phyloP scores from a whole-genome alignment of 1,284 basidiomycete species.

The Tylopilus sp. region DNA sequence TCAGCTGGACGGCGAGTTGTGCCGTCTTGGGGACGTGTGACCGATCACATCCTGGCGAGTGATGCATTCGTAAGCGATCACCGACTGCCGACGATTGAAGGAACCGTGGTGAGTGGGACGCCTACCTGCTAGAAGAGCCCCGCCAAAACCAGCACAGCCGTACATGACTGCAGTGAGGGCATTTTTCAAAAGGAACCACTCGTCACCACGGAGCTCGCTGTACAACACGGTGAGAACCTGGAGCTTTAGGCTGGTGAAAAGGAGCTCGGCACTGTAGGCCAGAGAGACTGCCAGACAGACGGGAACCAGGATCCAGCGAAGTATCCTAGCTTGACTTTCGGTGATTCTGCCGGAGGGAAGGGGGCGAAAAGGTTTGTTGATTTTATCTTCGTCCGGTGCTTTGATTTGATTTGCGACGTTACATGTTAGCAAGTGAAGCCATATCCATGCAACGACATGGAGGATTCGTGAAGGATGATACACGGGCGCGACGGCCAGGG shows the following conservation, averaged over 20 bases:
- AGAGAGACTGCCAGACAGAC: constrained; percentile 41
- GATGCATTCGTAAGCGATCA: neutral
- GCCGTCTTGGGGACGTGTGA: constrained; percentile 31
- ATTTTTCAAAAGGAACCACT: constrained; percentile 28
- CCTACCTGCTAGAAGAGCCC: constrained; percentile 28
- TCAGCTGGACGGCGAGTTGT: constrained; percentile 33
- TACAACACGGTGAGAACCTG: constrained; percentile 33
- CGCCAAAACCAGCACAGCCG: constrained; percentile 29
- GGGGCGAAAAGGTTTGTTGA: constrained; percentile 52
- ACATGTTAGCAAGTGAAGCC: constrained; percentile 53
- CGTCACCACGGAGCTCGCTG: constrained; percentile 33
- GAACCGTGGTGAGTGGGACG: neutral
- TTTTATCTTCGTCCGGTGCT: constrained; percentile 47
- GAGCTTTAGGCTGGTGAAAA: constrained; percentile 33
- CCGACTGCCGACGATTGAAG: neutral
- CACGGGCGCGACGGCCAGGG: constrained; percentile 20
- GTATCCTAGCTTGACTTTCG: constrained; percentile 31
- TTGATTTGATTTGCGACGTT: constrained; percentile 54
- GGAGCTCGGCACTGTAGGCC: constrained; percentile 28
- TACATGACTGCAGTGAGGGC: constrained; percentile 31
- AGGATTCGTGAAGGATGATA: constrained; percentile 29
- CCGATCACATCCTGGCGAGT: constrained; percentile 37
- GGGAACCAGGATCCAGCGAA: constrained; percentile 52
- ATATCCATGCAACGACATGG: constrained; percentile 48
- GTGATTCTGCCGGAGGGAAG: constrained; percentile 50